These are phyloP conservation scores for Clonostachys rosea DNA, from an alignment of 2,329 filamentous ascomycete species.

Conservation along the genomic window DNA sequence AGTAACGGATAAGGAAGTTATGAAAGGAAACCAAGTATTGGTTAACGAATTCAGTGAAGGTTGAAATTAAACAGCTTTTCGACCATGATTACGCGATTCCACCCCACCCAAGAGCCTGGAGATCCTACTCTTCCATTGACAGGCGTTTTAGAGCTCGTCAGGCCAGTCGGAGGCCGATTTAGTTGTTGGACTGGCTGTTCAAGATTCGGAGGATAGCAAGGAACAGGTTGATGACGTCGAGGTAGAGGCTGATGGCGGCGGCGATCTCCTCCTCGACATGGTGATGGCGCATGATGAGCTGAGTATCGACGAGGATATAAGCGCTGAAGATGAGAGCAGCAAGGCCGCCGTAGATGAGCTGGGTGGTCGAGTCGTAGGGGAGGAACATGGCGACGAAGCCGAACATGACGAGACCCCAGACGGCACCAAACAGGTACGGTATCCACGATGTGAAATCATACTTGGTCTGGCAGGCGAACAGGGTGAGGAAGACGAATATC, in stretches of 20 bases:
- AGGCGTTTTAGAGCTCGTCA: too few relatives aligned
- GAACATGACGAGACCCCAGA: constrained; percentile 90
- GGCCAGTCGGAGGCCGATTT: constrained; percentile 15
- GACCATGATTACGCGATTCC: too few relatives aligned
- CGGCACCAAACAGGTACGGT: constrained; percentile 84
- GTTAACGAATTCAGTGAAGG: too few relatives aligned
- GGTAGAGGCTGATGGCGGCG: constrained; percentile 88
- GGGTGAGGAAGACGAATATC: constrained; percentile 72
- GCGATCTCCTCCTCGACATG: constrained; percentile 98
- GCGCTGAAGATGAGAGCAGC: constrained; percentile 85
- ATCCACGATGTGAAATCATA: constrained; percentile 99
- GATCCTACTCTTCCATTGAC: too few relatives aligned
- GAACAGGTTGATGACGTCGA: constrained; percentile 97
- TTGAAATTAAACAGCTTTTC: too few relatives aligned
- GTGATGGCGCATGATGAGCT: constrained; percentile 91
- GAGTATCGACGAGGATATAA: constrained; percentile 95
- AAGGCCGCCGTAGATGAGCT: constrained; percentile 80
- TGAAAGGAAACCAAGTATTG: too few relatives aligned
- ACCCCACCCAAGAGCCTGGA: too few relatives aligned
- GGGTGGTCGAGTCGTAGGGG: constrained; percentile 73
- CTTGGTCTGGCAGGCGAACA: constrained; percentile 95
- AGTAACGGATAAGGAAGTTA: too few relatives aligned
- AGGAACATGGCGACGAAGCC: constrained; percentile 92
- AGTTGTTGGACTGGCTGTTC: constrained; percentile 95
- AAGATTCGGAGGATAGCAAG: constrained; percentile 91